A percentile compares a stretch with the other conserved stretches of the same genome.
These are phyloP conservation scores for Metschnikowia matae DNA, from an alignment of 805 yeast species.

Conservation along the genomic window DNA sequence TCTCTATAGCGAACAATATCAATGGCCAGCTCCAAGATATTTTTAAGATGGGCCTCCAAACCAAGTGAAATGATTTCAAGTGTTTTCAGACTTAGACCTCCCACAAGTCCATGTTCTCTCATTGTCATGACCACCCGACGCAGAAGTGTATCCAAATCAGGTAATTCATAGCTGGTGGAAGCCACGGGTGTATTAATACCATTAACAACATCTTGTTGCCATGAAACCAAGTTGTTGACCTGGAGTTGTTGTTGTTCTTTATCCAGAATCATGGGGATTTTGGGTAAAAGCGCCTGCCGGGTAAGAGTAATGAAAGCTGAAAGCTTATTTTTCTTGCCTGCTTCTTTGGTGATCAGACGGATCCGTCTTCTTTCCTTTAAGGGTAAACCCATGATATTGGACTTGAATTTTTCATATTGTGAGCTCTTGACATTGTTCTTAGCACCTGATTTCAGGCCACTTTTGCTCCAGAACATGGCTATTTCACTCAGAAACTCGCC, in stretches of 20 bases:
- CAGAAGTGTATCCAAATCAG: slow-evolving; percentile 68
- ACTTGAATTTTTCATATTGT: slow-evolving; percentile 78
- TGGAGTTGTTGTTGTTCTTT: slow-evolving; percentile 42
- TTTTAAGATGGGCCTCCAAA: slow-evolving; percentile 73
- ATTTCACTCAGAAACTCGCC: slow-evolving; percentile 46
- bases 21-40: slow-evolving; percentile 67
- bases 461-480: slow-evolving; percentile 45
- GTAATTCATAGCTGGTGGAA: slow-evolving; percentile 73
- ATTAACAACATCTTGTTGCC: slow-evolving; percentile 90
- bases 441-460: slow-evolving; percentile 36
- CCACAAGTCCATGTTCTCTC: slow-evolving; percentile 85
- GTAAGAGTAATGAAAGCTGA: slow-evolving; percentile 65
- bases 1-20: slow-evolving; percentile 65
- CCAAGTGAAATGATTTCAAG: slow-evolving; percentile 79
- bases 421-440: slow-evolving; percentile 49
- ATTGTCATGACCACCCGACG: slow-evolving; percentile 75
- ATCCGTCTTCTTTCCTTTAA: slow-evolving; percentile 80
- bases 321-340: slow-evolving; percentile 75
- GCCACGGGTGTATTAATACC: slow-evolving; percentile 80
- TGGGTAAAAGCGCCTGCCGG: slow-evolving; percentile 72
- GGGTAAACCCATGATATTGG: slow-evolving; percentile 82
- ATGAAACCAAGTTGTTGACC: slow-evolving; percentile 57
- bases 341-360: slow-evolving; percentile 75
- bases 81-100: slow-evolving; percentile 70
- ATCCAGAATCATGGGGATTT: slow-evolving; percentile 70